Base-by-base conservation (phyloP, 768 basidiomycete species). In the Polyporus arcularius region DNA sequence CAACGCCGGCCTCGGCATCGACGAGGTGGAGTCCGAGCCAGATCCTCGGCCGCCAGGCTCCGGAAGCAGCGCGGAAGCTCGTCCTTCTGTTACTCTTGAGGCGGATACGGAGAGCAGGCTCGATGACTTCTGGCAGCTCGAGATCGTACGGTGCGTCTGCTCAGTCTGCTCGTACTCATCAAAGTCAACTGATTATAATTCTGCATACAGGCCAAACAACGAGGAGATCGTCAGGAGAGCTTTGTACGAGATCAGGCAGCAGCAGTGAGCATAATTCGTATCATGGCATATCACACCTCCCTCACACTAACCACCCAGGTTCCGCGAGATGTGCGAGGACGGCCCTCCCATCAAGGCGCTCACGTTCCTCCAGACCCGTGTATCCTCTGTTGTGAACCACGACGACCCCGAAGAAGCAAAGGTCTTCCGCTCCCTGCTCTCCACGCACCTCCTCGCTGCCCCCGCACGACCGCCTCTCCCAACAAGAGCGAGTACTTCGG, bases 301-400 rank as follows among this genome's bases (percentile, higher is more conserved):
- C 30, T 10, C 35, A 4, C n/a, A 16, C 42, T 32, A n/a, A 2
- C 32, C 39, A 16, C 28, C 35, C 65, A 93, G 91, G 66, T 93
- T 92, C 75, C 84, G 87, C n/a, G 91, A 94, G 68, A 86, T 92
- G 81, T 90, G 89, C 67, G 84, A 85, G 70, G 83, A 85, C 47
- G 77, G 73, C 15, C 72, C 85, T 1, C 77, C 84, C 0, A 79
- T 89, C 26, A 82, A 85, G 67, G 88, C 92, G 0, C 78, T 94
- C 42, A 80, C 76, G 14, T 93, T 91, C 73, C 75, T 94, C 38
- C 87, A 88, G 70, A 84, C 78, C 0, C 80, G 87, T 51, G 88
- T 94, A 9, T 85, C 85, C 0, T 79, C 79, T 1, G 85, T 90
- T 3, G 91, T 92, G 16, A 83, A 92, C 69, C 89, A 91, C 64